Evolutionary conservation across 139 green algal species (phyloP), one percentile per base, ranked within the genome.

Genomic region (Chlamydomonas asymmetrica): DNA sequence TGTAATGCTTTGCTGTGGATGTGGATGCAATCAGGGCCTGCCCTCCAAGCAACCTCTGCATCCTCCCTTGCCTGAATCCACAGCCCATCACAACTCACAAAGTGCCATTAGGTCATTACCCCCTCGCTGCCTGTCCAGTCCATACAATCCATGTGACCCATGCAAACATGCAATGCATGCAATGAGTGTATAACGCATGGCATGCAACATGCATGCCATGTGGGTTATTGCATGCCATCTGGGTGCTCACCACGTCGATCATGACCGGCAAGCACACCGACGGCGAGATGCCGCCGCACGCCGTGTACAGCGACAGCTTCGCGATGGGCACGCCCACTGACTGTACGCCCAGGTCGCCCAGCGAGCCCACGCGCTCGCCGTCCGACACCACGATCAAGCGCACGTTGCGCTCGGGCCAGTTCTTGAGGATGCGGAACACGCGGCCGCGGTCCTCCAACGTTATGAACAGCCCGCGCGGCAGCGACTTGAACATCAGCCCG

Each of bases 351-450:
- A 96, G 79, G 71, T 97, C 92, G 0, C 90, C 90, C 25, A 93
- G 60, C 1, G 71, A 71, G 0, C 90, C 91, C 16, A 94, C 86
- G n/a, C 78, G 63, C 75, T 94, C 87, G 0, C 93, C 93, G 78
- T 97, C 93, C 23, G 90, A 96, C 10, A 95, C 70, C 73, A 90
- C 90, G 59, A 97, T 87, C 32, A 92, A 78, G 62, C 91, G 92
- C 41, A 97, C 87, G 63, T 90, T 89, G 56, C 90, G 83, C 81
- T 97, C 90, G 1, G 93, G 93, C 93, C 93, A 97, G 80, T 97
- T 97, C 75, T 96, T 95, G 4, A 97, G 82, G 74, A 97, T 93
- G 49, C 80, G 76, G 74, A 82, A 86, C 37, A 91, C 82, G 38
- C 73, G 60, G 9, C 87, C 93, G 48, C 87, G 78, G 85, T 97